phyloP scores from a whole-genome alignment of 2,329 filamentous ascomycete genomes.

The Colletotrichum coccodes region DNA sequence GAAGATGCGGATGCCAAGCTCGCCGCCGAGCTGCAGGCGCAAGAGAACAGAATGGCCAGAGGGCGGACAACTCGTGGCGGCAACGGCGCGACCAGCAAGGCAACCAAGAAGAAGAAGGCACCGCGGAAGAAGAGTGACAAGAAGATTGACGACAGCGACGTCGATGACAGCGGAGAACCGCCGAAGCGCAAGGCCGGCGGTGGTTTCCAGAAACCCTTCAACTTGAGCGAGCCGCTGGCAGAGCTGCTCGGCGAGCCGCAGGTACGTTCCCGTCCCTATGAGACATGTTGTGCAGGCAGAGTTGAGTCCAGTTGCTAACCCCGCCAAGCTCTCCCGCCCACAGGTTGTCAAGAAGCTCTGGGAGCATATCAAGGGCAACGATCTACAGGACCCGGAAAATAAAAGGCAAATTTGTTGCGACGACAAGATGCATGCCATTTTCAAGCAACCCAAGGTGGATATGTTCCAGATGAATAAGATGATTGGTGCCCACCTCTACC shows the following conservation, averaged over 20 bases:
- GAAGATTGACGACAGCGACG: conserved; percentile 85
- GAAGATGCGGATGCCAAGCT: conserved; percentile 87
- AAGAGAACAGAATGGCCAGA: conserved; percentile 79
- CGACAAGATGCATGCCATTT: conserved; percentile 89
- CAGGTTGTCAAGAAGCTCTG: conserved; percentile 97
- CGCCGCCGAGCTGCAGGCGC: conserved; percentile 88
- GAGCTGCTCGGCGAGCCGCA: conserved; percentile 76
- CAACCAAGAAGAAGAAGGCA: conserved; percentile 73
- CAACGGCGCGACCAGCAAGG: conserved; percentile 62
- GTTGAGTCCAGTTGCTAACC: conserved; percentile 34
- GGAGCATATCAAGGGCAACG: conserved; percentile 90
- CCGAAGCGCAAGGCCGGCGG: conserved; percentile 85
- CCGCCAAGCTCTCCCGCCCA: conserved; percentile 81
- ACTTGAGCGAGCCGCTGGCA: conserved; percentile 75
- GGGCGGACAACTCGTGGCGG: conserved; percentile 82
- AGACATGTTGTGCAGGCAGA: background rate
- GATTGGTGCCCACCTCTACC: conserved; percentile 88
- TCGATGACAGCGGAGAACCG: conserved; percentile 69
- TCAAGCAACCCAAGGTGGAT: conserved; percentile 89
- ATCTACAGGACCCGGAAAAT: conserved; percentile 90
- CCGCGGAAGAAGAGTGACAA: conserved; percentile 79
- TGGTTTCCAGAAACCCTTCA: conserved; percentile 91
- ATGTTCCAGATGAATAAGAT: conserved; percentile 99
- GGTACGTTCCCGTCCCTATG: conserved; percentile 49
- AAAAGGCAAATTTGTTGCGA: conserved; percentile 95